Conservation (phyloP, 192 early-diverging fungal genomes). For the Rhizoclosmatium globosum region DNA sequence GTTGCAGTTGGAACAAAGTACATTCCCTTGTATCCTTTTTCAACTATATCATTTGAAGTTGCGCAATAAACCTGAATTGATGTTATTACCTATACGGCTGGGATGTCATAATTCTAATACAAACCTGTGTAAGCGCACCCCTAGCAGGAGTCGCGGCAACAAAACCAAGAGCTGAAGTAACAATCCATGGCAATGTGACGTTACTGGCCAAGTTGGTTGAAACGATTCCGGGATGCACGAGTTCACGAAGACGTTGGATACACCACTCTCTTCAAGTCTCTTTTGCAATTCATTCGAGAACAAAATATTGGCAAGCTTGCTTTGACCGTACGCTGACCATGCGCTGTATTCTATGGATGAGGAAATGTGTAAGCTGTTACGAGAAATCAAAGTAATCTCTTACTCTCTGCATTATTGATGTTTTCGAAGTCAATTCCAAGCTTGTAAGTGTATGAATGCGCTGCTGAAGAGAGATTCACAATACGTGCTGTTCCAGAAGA, state of each 20-base stretch:
- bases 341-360: constrained; percentile 8
- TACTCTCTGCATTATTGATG: constrained; percentile 9
- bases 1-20: constrained; percentile 52
- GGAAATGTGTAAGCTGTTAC: not conserved
- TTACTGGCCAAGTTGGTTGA: constrained; percentile 18
- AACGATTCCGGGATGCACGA: constrained; percentile 50
- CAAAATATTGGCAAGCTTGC: constrained; percentile 66
- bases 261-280: constrained; percentile 26
- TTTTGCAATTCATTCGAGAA: constrained; percentile 59
- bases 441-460: constrained; percentile 37
- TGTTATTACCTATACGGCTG: constrained; percentile 42
- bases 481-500: constrained; percentile 41
- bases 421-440: constrained; percentile 59
- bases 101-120: not conserved
- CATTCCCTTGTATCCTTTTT: constrained; percentile 39
- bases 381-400: not conserved
- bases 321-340: constrained; percentile 60
- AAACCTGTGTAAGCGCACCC: constrained; percentile 5
- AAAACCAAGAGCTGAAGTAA: not conserved
- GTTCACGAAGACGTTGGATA: constrained; percentile 47
- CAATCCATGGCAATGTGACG: not conserved
- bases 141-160: not conserved
- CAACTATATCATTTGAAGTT: constrained; percentile 50
- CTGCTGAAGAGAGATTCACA: constrained; percentile 51
- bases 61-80: constrained; percentile 52